These are phyloP conservation scores for Dillenia suffruticosa DNA, from an alignment of 164 flowering plant species.

Conservation along the genomic window DNA sequence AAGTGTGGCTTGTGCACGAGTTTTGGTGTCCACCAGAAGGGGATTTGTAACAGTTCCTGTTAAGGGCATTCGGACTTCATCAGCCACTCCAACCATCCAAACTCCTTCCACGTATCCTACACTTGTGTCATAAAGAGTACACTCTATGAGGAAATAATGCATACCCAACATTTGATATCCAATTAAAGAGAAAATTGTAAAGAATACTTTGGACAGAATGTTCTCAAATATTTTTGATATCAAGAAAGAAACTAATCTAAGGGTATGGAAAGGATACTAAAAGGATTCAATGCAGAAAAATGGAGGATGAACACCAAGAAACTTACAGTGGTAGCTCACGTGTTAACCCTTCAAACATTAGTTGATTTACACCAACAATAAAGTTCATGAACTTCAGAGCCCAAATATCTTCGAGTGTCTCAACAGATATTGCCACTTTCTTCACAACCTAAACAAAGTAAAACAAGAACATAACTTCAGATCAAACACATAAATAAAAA, in stretches of 20 bases:
- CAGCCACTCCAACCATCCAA: constrained; percentile 81
- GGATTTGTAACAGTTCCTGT: constrained; percentile 29
- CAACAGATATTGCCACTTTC: constrained; percentile 40
- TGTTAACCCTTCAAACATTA: constrained; percentile 72
- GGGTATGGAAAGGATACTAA: no score
- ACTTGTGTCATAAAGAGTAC: constrained; percentile 25
- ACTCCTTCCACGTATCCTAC: constrained; percentile 61
- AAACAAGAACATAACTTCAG: background rate
- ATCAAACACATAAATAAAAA: no score
- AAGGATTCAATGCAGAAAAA: no score
- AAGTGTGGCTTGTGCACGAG: constrained; percentile 51
- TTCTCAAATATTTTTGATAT: no score
- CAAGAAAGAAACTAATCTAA: no score
- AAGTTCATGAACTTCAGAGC: constrained; percentile 67
- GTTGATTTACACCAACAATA: constrained; percentile 60
- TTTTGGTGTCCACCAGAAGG: constrained; percentile 71
- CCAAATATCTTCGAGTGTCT: constrained; percentile 69
- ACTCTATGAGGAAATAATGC: background rate
- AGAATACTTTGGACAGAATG: no score
- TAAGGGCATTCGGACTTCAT: constrained; percentile 64
- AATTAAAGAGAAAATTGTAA: no score
- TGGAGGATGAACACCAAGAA: background rate
- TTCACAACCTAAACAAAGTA: constrained; percentile 42
- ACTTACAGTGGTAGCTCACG: constrained; percentile 90
- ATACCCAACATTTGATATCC: no score